Evolutionary conservation across 2,329 filamentous ascomycete species (phyloP).

Genomic region (Zymoseptoria crescenta): DNA sequence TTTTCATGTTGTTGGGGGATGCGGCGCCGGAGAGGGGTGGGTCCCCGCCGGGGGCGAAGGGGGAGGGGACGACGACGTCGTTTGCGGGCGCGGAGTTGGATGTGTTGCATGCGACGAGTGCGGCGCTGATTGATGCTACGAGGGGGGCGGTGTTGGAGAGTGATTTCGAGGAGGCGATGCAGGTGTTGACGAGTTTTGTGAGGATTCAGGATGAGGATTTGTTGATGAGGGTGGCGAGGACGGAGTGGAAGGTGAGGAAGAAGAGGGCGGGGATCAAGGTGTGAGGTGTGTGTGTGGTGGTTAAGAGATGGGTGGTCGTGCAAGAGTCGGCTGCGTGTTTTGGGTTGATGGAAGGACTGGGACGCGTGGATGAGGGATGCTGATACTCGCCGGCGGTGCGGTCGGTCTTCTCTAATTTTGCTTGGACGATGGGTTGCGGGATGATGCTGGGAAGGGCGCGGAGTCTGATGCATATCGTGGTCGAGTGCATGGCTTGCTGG

Average conservation of each 20-base stretch:
- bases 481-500: background rate
- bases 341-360: too few relatives aligned
- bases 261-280: background rate
- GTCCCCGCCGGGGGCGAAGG: background rate
- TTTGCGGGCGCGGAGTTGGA: conserved; percentile 62
- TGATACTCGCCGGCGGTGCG: background rate
- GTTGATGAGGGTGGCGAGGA: conserved; percentile 80
- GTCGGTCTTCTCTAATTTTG: background rate
- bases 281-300: background rate
- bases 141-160: conserved; percentile 81
- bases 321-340: too few relatives aligned
- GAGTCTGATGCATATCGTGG: background rate
- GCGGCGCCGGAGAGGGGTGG: conserved; percentile 24
- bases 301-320: too few relatives aligned
- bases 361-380: too few relatives aligned
- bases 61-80: conserved; percentile 11
- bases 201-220: conserved; percentile 90
- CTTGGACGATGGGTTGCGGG: background rate
- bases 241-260: conserved; percentile 68
- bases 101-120: conserved; percentile 79
- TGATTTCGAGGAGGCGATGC: conserved; percentile 98
- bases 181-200: conserved; percentile 86
- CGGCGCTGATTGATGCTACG: conserved; percentile 84
- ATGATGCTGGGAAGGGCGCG: background rate
- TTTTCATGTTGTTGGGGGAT: conserved; percentile 90